Conservation (phyloP, 169 alveolate species). For the Cyclospora cayetanensis region DNA sequence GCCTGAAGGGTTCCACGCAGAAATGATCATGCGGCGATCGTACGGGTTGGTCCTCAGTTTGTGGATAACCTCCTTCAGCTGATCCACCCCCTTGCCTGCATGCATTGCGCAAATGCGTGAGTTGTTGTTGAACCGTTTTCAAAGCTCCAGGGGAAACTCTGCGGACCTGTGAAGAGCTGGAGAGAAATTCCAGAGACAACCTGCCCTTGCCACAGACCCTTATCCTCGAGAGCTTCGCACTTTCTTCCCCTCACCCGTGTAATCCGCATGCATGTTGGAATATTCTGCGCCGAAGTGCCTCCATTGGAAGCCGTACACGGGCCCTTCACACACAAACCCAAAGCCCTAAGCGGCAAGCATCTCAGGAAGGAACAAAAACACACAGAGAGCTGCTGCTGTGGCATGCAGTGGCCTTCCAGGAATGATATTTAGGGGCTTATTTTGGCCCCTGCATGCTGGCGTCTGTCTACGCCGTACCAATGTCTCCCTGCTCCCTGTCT, state of each 20-base stretch:
- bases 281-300: slow-evolving; percentile 97
- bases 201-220: too few relatives aligned
- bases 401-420: too few relatives aligned
- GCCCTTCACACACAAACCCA: slow-evolving; percentile 79
- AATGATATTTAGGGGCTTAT: too few relatives aligned
- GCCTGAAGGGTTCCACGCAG: slow-evolving; percentile 97
- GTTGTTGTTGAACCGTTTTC: neutral
- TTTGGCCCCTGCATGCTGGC: too few relatives aligned
- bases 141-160: neutral
- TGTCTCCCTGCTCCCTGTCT: slow-evolving; percentile 96
- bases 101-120: neutral
- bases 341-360: slow-evolving; percentile 69
- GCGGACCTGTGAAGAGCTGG: neutral
- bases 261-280: slow-evolving; percentile 90
- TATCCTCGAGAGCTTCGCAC: neutral
- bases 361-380: neutral
- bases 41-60: slow-evolving; percentile 93
- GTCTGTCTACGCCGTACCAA: too few relatives aligned
- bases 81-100: slow-evolving; percentile 95
- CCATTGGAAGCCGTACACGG: slow-evolving; percentile 99
- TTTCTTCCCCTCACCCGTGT: slow-evolving; percentile 48
- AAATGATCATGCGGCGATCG: slow-evolving; percentile 92
- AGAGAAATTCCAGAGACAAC: too few relatives aligned
- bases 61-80: slow-evolving; percentile 88
- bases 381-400: too few relatives aligned